Evolutionary conservation across 495 filamentous ascomycete species (phyloP), one percentile per base, ranked within the genome.

Genomic region (Mycothermus thermophilus): DNA sequence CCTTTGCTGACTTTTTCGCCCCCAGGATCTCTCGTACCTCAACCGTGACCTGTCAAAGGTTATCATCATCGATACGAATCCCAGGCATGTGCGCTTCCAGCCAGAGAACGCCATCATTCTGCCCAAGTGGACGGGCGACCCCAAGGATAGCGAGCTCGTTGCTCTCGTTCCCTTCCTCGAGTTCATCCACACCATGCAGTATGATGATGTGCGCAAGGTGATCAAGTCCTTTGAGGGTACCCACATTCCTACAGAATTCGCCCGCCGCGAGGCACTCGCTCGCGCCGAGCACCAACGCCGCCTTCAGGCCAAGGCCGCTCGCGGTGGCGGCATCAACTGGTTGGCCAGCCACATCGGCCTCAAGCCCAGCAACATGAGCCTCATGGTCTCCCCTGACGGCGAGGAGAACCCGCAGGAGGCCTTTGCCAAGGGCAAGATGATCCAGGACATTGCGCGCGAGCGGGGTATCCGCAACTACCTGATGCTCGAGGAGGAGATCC

Each of bases 1-100:
- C 14, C 24, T 30, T 22, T 12, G 9, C 10, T 11, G 27, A 13
- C 0, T 14, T 23, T 15, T 25, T 11, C 11, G 14, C 22, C 32
- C 20, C 34, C 48, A 93, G 83, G 90, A 97, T 58, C 75, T 97
- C 25, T 82, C 84, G 4, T 95, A 92, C 60, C 74, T 97, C 42
- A 97, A 97, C 66, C 81, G 90, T 25, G 81, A 92, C 52, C 72
- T 94, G 30, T 90, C 79, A 26, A 95, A 94, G 62, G 80, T 90
- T 24, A 81, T 97, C 53, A 71, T 97, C 44, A 66, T 97, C 44
- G 90, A 97, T 53, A 92, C 86, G 19, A 72, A 86, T 34, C 57
- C 80, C 23, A 62, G 71, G 27, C 88, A 95, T 43, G 81, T 80
- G 42, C 75, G 75, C 44, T 63, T 72, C 42, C 93, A 97, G 54